Evolutionary conservation across 768 basidiomycete genomes (phyloP), one percentile per base, ranked within the genome.

Genomic region (Antrodiella citrinella): DNA sequence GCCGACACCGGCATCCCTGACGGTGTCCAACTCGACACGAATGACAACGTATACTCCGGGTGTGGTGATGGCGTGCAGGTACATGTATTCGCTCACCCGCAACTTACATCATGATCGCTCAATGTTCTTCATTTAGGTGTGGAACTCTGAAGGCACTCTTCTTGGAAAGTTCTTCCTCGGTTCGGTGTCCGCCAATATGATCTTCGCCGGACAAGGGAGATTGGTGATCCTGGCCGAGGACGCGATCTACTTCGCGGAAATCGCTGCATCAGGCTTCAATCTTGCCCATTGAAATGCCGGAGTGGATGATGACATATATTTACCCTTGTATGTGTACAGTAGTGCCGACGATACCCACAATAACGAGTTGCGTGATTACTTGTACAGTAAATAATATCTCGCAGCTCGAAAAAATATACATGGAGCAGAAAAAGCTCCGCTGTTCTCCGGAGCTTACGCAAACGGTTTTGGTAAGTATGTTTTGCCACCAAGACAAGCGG

Each of bases 11-110:
- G 84, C 1, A 65, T 81, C 24, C 77, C 84, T 4, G 84, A 87
- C 52, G 85, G 85, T 10, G 63, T 86, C 9, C 78, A 82, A 57
- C 69, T 83, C 1, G 86, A 89, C 57, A 67, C 67, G 3, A 62
- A 71, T 0, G 82, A 82, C 0, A 86, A 87, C 54, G 75, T 88
- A 0, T 88, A 79, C 59, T 69, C 80, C 0, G 81, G 80, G 1
- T 78, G 77, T 49, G 83, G 78, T n/a, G 86, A 87, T 50, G 85
- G 84, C 35, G 74, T 78, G 0, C 77, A 85, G 22, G 81, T 80
- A 26, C 48, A 69, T 54, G 15, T 12, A 13, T 38, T 26, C 11
- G 45, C 22, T 49, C 1, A 49, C 13, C 30, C 38, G 46, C 24
- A 41, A 10, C 23, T 15, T 23, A n/a, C 15, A 30, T 47, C 44